Evolutionary conservation across 805 yeast species (phyloP).

Genomic region (Zygoascus ofunaensis): DNA sequence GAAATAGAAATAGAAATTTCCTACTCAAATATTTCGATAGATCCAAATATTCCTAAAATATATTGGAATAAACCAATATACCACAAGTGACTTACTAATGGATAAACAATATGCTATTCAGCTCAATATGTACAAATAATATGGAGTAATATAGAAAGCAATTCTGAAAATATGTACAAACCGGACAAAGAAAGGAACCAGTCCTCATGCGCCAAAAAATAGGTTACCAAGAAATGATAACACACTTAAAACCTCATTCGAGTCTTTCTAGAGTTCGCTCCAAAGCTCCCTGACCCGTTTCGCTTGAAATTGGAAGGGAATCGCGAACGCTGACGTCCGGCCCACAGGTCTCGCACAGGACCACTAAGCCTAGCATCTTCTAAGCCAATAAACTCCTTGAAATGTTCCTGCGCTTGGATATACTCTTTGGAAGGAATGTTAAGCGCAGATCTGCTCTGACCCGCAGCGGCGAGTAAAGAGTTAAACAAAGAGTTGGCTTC

Average conservation of each 20-base stretch:
- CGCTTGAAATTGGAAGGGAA: constrained; percentile 1
- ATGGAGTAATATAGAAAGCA: no score
- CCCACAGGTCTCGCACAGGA: constrained; percentile 17
- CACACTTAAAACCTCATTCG: constrained; percentile 22
- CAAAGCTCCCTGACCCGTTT: constrained; percentile 10
- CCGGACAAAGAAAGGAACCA: no score
- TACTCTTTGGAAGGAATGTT: constrained; percentile 15
- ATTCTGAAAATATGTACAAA: no score
- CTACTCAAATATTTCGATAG: no score
- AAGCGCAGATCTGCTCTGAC: constrained; percentile 18
- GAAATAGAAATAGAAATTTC: no score
- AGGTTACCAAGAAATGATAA: no score
- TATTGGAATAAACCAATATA: no score
- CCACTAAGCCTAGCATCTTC: constrained; percentile 14
- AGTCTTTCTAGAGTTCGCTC: constrained; percentile 18
- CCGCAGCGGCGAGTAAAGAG: constrained; percentile 17
- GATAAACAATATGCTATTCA: no score
- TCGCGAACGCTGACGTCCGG: neutral
- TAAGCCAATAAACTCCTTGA: constrained; percentile 20
- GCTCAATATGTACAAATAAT: no score
- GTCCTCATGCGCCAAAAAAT: no score
- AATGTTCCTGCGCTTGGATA: constrained; percentile 20
- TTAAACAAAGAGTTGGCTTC: constrained; percentile 19
- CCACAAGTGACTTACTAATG: no score
- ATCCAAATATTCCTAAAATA: no score